A percentile compares a stretch with the other conserved stretches of the same genome.
These are phyloP conservation scores for Antitrichia curtipendula DNA, from an alignment of 225 moss, liverwort and hornwort species.

Conservation along the genomic window DNA sequence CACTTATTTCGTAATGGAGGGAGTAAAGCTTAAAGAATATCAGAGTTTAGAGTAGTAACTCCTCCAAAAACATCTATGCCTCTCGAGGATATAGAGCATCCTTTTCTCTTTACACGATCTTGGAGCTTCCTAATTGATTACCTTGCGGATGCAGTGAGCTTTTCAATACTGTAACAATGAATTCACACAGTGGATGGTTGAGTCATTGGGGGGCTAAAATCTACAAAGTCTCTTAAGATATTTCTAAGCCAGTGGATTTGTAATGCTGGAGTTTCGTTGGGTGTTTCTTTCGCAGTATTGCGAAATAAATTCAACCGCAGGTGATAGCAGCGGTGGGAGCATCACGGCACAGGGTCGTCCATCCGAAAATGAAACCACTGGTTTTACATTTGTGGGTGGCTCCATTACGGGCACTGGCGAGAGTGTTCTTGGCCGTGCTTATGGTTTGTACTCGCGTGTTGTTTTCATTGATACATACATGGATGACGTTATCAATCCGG, in stretches of 20 bases:
- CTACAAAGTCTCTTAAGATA: not conserved
- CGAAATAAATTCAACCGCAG: slow-evolving; percentile 26
- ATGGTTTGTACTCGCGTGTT: slow-evolving; percentile 47
- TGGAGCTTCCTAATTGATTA: not conserved
- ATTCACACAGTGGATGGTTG: not conserved
- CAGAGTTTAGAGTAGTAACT: not conserved
- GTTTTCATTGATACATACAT: slow-evolving; percentile 42
- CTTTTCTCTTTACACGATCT: not conserved
- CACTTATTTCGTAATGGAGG: not conserved
- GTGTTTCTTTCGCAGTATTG: not conserved
- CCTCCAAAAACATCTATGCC: not conserved
- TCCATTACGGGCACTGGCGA: slow-evolving; percentile 36
- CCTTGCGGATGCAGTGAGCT: not conserved
- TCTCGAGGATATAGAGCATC: too few relatives aligned
- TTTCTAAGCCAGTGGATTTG: not conserved
- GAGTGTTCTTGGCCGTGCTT: slow-evolving; percentile 45
- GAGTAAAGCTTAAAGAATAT: not conserved
- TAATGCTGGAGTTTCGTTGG: not conserved
- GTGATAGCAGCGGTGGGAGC: not conserved
- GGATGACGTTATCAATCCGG: slow-evolving; percentile 24
- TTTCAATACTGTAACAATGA: not conserved
- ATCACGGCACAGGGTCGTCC: slow-evolving; percentile 34
- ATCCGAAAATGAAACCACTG: slow-evolving; percentile 7
- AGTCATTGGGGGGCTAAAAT: not conserved
- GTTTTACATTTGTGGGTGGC: slow-evolving; percentile 44